Evolutionary conservation across 2,329 filamentous ascomycete species (phyloP).

Genomic region (Chrysoporthe puriensis): DNA sequence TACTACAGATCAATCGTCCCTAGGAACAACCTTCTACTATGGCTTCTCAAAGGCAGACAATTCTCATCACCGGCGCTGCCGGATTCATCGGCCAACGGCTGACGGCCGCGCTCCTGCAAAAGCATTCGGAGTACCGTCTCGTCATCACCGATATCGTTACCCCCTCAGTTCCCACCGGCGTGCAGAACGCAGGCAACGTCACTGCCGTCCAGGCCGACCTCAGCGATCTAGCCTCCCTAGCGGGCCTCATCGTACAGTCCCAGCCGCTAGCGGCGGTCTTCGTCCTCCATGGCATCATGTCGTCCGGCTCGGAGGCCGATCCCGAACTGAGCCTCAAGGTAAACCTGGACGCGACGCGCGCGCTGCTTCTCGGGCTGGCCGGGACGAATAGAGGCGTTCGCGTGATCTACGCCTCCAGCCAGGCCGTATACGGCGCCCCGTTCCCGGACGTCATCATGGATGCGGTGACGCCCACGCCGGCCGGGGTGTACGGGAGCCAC

Average conservation of each 20-base stretch:
- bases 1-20: background rate
- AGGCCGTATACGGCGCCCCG: constrained; percentile 59
- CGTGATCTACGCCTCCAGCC: constrained; percentile 45
- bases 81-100: constrained; percentile 69
- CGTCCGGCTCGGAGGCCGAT: constrained; percentile 62
- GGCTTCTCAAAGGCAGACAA: constrained; percentile 31
- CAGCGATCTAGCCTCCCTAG: constrained; percentile 24
- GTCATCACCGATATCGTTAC: constrained; percentile 53
- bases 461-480: constrained; percentile 56
- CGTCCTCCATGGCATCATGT: constrained; percentile 68
- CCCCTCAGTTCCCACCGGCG: constrained; percentile 10
- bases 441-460: constrained; percentile 32
- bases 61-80: constrained; percentile 67
- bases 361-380: constrained; percentile 25
- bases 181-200: constrained; percentile 3
- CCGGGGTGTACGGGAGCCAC: constrained; percentile 62
- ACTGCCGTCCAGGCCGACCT: constrained; percentile 26
- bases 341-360: constrained; percentile 27
- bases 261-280: constrained; percentile 45
- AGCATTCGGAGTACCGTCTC: constrained; percentile 44
- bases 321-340: constrained; percentile 43
- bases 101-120: constrained; percentile 56
- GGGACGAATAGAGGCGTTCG: constrained; percentile 26
- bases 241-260: constrained; percentile 21
- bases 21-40: background rate